phyloP scores from a whole-genome alignment of 2,329 filamentous ascomycete species.

The Aspergillus awamori region DNA sequence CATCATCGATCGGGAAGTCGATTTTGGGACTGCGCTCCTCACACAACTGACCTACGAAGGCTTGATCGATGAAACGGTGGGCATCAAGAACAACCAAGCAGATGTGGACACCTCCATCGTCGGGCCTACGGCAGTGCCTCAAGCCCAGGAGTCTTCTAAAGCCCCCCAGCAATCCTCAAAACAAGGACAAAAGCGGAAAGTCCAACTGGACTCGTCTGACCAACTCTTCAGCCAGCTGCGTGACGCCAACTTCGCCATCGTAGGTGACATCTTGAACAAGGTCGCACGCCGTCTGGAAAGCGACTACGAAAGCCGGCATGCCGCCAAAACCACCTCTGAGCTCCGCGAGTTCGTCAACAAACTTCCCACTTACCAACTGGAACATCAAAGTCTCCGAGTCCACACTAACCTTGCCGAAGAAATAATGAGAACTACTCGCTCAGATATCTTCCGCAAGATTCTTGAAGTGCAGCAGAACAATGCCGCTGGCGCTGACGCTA shows the following conservation, averaged over 20 bases:
- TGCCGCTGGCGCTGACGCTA: slow-evolving; percentile 85
- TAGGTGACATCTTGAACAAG: slow-evolving; percentile 85
- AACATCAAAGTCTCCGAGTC: slow-evolving; percentile 88
- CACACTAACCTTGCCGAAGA: slow-evolving; percentile 93
- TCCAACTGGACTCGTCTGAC: slow-evolving; percentile 86
- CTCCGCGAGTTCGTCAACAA: slow-evolving; percentile 95
- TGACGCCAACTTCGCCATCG: slow-evolving; percentile 92
- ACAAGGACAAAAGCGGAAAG: slow-evolving; percentile 78
- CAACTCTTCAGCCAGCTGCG: slow-evolving; percentile 84
- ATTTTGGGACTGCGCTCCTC: slow-evolving; percentile 87
- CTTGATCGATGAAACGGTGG: slow-evolving; percentile 88
- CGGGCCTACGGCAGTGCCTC: slow-evolving; percentile 63
- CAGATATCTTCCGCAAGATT: slow-evolving; percentile 83
- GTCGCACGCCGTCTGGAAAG: slow-evolving; percentile 82
- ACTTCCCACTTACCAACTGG: slow-evolving; percentile 86
- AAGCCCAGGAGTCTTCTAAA: slow-evolving; percentile 58
- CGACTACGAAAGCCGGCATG: slow-evolving; percentile 86
- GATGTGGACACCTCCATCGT: slow-evolving; percentile 91
- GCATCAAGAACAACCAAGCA: slow-evolving; percentile 87
- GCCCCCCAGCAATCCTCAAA: slow-evolving; percentile 53
- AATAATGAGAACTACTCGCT: slow-evolving; percentile 88
- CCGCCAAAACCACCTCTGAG: slow-evolving; percentile 84
- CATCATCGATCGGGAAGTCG: slow-evolving; percentile 92
- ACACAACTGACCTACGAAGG: slow-evolving; percentile 98
- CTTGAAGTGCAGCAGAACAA: slow-evolving; percentile 96